These are phyloP conservation scores for Asterophora lycoperdoides DNA, from an alignment of 768 basidiomycete species.

Conservation along the genomic window DNA sequence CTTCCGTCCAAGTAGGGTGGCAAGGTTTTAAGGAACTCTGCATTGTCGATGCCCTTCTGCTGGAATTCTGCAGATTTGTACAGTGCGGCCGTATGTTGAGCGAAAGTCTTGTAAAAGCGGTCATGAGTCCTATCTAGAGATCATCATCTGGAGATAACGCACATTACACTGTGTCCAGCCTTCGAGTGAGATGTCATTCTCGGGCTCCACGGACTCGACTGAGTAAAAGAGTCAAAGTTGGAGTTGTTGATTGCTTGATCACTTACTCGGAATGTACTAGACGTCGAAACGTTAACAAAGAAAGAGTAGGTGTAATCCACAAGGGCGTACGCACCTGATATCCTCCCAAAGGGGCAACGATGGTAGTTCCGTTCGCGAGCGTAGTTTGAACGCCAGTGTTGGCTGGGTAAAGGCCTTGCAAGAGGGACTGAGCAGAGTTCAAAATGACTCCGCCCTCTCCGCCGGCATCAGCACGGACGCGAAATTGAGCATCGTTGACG, in stretches of 20 bases:
- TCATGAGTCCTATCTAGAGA: not conserved
- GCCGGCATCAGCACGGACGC: constrained; percentile 61
- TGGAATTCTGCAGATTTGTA: constrained; percentile 52
- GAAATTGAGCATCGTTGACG: constrained; percentile 34
- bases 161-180: constrained; percentile 63
- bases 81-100: constrained; percentile 42
- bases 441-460: constrained; percentile 66
- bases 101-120: constrained; percentile 39
- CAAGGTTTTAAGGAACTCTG: constrained; percentile 45
- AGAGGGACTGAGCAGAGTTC: constrained; percentile 60
- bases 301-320: not conserved
- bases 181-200: constrained; percentile 59
- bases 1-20: constrained; percentile 52
- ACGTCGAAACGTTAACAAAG: not conserved
- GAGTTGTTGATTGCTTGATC: not conserved
- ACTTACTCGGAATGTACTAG: constrained; percentile 38
- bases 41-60: constrained; percentile 39
- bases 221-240: not conserved
- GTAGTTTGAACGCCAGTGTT: constrained; percentile 42
- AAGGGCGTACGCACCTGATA: constrained; percentile 46
- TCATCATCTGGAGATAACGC: constrained; percentile 12
- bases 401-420: constrained; percentile 66
- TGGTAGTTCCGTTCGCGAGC: constrained; percentile 61
- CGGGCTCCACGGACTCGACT: constrained; percentile 64
- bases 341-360: constrained; percentile 57